Evolutionary conservation across 1,284 basidiomycete genomes (phyloP).

Genomic region (Austroboletus niveus): DNA sequence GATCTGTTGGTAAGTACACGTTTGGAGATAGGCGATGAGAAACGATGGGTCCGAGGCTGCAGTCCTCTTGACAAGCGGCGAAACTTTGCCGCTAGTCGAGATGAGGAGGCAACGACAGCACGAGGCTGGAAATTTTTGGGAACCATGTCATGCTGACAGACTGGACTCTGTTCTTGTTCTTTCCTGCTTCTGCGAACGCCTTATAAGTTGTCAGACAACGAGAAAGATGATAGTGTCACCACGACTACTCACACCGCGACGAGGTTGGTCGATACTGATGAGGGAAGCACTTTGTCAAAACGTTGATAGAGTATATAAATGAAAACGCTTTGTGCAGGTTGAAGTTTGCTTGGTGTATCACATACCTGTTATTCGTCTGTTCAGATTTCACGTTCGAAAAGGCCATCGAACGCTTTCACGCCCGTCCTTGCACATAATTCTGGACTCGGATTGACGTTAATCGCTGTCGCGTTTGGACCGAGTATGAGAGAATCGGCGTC

Average conservation of each 20-base stretch:
- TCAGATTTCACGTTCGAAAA: conserved; percentile 30
- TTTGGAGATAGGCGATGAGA: background rate
- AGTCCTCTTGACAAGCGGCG: background rate
- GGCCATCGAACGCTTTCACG: conserved; percentile 65
- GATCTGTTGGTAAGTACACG: background rate
- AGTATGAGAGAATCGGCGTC: conserved; percentile 65
- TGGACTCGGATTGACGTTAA: conserved; percentile 29
- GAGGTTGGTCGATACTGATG: conserved; percentile 74
- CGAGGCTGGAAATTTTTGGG: too few relatives aligned
- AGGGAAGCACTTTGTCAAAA: conserved; percentile 51
- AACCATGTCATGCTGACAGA: conserved; percentile 35
- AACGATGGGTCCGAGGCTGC: background rate
- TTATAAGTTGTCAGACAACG: conserved; percentile 2
- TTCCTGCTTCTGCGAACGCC: conserved; percentile 54
- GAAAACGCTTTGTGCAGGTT: conserved; percentile 40
- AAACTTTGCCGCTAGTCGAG: too few relatives aligned
- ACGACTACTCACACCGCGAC: conserved; percentile 60
- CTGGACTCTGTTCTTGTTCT: conserved; percentile 53
- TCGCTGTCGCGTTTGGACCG: conserved; percentile 51
- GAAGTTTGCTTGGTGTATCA: conserved; percentile 38
- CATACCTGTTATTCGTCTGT: conserved; percentile 17
- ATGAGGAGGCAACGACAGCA: too few relatives aligned
- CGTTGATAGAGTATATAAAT: background rate
- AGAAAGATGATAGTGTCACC: background rate
- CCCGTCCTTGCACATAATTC: conserved; percentile 70